Evolutionary conservation across 768 basidiomycete species (phyloP), one percentile per base, ranked within the genome.

Genomic region (Trametes villosa): DNA sequence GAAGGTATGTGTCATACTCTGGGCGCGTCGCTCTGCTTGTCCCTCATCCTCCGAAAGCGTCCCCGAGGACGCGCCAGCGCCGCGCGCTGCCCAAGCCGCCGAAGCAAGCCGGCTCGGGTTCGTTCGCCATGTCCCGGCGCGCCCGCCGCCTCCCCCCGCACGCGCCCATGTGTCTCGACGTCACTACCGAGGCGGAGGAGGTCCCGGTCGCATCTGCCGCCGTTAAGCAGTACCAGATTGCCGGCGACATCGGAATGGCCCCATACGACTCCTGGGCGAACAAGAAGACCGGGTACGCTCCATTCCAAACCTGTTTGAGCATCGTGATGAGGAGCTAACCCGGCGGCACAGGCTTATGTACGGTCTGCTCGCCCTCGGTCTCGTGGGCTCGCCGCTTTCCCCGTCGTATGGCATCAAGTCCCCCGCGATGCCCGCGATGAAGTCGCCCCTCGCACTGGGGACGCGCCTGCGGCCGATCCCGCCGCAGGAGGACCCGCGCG

Each of bases 181-280:
- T 63, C n/a, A 59, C 53, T 0, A 54, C 62, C 13, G 57, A 59
- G 29, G 56, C 62, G 2, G 62, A 63, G 27, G 57, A 63, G 31
- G 53, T 59, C 29, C 52, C 62, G n/a, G 18, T 63, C 6, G 20
- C 57, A n/a, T 59, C 62, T 31, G 62, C 57, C n/a, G 57, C 53
- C 17, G 50, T 57, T 2, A 62, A 40, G 46, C 61, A 62, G 36
- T 53, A 53, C 18, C 56, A 57, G 38, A 50, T 57, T 49, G 53
- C 62, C 47, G 41, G 33, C 26, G 65, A 68, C 49, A 64, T 66
- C 38, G 65, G 67, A 26, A 66, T 68, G 65, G 65, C 65, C n/a
- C 57, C 67, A 12, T 66, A 52, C 53, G 63, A 66, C 12, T 65
- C 65, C 2, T 66, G 65, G 65, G 55, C 63, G 1, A 65, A 65